These are phyloP conservation scores for Myrica gale DNA, from an alignment of 306 rosid species.

Conservation along the genomic window DNA sequence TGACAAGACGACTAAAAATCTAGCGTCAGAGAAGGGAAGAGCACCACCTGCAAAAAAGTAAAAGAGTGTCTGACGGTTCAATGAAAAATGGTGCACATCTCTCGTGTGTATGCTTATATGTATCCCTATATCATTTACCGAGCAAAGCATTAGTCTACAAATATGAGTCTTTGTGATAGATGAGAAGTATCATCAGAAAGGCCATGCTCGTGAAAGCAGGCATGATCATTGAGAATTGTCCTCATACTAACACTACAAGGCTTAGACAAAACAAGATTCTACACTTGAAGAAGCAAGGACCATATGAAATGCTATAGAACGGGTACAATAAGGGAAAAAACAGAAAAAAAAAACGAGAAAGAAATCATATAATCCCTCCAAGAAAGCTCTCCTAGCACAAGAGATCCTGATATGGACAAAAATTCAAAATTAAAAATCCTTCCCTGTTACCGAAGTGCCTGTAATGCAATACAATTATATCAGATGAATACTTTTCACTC, in stretches of 20 bases:
- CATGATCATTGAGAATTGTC: neutral
- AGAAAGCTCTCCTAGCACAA: no score
- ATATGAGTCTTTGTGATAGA: neutral
- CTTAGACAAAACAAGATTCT: neutral
- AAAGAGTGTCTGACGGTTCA: neutral
- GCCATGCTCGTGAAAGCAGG: neutral
- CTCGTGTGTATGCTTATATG: neutral
- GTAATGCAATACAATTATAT: neutral
- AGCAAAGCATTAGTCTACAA: neutral
- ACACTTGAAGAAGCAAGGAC: no score
- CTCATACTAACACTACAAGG: neutral
- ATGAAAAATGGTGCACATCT: neutral
- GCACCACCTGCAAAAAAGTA: neutral
- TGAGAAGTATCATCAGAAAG: neutral
- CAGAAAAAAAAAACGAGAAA: neutral
- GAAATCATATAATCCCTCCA: neutral
- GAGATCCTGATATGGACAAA: neutral
- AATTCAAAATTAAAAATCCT: neutral
- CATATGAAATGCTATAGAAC: no score
- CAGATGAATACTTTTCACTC: neutral
- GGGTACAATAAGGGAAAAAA: neutral
- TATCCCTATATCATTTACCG: neutral
- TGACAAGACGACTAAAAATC: neutral
- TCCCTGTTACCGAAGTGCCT: slow-evolving; percentile 9
- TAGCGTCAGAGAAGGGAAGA: neutral